phyloP scores from a whole-genome alignment of 768 basidiomycete genomes.

The Termitomyces heimii region DNA sequence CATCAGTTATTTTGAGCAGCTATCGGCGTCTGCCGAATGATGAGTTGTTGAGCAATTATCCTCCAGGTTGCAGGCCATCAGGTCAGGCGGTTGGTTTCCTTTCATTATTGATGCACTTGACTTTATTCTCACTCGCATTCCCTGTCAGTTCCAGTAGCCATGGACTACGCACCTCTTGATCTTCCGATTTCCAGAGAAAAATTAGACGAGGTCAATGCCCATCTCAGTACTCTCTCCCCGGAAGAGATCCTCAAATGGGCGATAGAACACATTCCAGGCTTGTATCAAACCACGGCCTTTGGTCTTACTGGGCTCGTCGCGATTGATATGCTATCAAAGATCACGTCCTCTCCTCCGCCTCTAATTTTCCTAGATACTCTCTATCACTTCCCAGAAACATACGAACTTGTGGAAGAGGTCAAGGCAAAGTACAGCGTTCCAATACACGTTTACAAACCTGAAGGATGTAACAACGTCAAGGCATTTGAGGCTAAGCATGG shows the following conservation, averaged over 20 bases:
- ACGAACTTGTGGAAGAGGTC: conserved; percentile 82
- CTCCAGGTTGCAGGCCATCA: neutral
- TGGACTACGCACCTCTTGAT: conserved; percentile 35
- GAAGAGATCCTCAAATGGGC: conserved; percentile 88
- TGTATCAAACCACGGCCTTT: conserved; percentile 95
- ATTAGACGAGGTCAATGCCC: conserved; percentile 63
- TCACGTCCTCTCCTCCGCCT: conserved; percentile 63
- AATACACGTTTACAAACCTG: conserved; percentile 76
- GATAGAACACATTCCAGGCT: conserved; percentile 64
- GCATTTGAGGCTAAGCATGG: conserved; percentile 84
- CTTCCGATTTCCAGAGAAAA: conserved; percentile 55
- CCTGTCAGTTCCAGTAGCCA: conserved; percentile 1
- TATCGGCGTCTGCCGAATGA: neutral
- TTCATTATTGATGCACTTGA: conserved; percentile 4
- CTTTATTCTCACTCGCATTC: conserved; percentile 2
- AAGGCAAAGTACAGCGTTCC: conserved; percentile 66
- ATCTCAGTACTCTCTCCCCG: conserved; percentile 68
- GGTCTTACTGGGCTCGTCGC: conserved; percentile 93
- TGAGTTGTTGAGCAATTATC: neutral
- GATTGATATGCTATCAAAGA: conserved; percentile 89
- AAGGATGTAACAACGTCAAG: conserved; percentile 53
- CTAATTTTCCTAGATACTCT: conserved; percentile 96
- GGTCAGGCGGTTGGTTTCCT: conserved; percentile 2
- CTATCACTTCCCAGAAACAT: conserved; percentile 93
- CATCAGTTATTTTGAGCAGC: neutral